phyloP scores from a whole-genome alignment of 2,329 filamentous ascomycete species.

The Ophiostoma montium region DNA sequence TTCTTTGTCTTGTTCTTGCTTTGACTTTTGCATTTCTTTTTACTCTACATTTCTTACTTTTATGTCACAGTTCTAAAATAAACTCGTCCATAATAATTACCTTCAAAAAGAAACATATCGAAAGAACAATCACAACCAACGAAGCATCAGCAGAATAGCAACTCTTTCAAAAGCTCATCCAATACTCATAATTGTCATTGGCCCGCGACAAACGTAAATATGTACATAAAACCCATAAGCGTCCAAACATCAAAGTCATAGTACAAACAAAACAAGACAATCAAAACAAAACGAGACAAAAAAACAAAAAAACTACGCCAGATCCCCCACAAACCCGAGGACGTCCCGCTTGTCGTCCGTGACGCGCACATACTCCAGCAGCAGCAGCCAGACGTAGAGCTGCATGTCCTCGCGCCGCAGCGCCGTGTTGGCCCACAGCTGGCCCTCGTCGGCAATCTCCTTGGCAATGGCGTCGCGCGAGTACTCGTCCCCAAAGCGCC shows the following conservation, averaged over 20 bases:
- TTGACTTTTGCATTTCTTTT: no score
- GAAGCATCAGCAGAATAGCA: no score
- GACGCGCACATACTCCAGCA: slow-evolving; percentile 42
- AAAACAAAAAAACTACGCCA: slow-evolving; percentile 12
- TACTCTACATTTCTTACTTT: no score
- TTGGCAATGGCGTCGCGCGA: slow-evolving; percentile 35
- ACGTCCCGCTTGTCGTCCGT: slow-evolving; percentile 29
- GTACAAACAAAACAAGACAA: not conserved
- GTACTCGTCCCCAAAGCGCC: not conserved
- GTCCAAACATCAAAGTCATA: not conserved
- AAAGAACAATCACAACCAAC: no score
- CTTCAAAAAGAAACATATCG: no score
- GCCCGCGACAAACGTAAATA: no score
- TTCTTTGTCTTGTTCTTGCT: no score
- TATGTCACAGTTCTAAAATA: no score
- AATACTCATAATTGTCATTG: no score
- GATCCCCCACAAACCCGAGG: slow-evolving; percentile 30
- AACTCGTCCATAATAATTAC: no score
- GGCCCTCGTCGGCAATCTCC: slow-evolving; percentile 45
- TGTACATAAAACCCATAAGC: no score
- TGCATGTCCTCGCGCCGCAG: slow-evolving; percentile 51
- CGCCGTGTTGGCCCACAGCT: slow-evolving; percentile 45
- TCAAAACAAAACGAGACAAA: not conserved
- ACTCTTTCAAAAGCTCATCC: no score
- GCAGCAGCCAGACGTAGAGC: slow-evolving; percentile 47